Percentiles rank a stretch among this genome's conserved stretches.
Conservation (phyloP, 331 rosid genomes). For the Spiraea crenata region DNA sequence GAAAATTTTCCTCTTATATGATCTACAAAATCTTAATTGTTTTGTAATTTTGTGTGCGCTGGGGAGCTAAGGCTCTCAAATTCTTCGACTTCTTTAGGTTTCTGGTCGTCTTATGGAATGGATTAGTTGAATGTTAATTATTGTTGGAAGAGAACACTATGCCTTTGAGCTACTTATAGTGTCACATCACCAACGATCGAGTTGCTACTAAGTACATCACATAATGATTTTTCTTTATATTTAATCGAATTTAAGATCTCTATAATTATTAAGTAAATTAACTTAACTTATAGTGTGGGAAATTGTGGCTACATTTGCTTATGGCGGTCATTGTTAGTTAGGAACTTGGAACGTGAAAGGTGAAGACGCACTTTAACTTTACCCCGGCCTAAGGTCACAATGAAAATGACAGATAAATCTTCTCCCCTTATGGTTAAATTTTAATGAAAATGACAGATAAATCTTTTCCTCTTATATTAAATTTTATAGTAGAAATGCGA, state of each 20-base stretch:
- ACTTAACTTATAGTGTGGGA: slow-evolving; percentile 37
- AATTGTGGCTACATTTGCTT: neutral
- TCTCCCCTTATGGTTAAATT: neutral
- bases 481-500: neutral
- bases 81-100: no score
- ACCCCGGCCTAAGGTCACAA: neutral
- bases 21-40: neutral
- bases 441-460: neutral
- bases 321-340: neutral
- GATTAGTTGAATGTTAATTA: no score
- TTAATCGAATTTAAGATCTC: no score
- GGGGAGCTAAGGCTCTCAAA: no score
- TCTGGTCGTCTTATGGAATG: no score
- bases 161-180: no score
- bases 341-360: neutral
- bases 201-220: no score
- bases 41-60: neutral
- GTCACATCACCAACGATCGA: no score
- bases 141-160: no score
- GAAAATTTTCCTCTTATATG: neutral
- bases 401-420: neutral
- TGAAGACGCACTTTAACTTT: neutral
- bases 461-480: neutral
- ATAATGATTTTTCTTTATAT: no score
- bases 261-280: neutral